A percentile compares a stretch with the other conserved stretches of the same genome.
Conservation (phyloP, 495 filamentous ascomycete genomes). For the Aspergillus sparsus region DNA sequence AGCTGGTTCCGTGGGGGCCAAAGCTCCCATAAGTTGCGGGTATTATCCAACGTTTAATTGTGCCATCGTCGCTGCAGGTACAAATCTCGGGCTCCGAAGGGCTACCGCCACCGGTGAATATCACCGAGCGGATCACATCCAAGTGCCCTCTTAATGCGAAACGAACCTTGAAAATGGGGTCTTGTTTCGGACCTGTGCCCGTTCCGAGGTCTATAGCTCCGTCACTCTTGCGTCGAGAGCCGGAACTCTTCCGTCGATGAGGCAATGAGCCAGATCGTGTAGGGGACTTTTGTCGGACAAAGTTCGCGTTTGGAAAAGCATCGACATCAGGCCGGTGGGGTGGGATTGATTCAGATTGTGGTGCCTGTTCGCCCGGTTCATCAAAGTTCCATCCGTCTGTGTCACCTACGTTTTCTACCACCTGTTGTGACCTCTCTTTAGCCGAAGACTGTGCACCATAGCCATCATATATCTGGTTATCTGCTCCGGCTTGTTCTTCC, state of each 20-base stretch:
- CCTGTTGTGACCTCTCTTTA: slow-evolving; percentile 37
- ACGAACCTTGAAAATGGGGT: slow-evolving; percentile 80
- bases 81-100: slow-evolving; percentile 95
- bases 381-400: slow-evolving; percentile 91
- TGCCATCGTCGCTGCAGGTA: slow-evolving; percentile 92
- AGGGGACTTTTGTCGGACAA: slow-evolving; percentile 73
- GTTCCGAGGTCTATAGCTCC: slow-evolving; percentile 49
- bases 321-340: slow-evolving; percentile 77
- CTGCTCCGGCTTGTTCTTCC: slow-evolving; percentile 58
- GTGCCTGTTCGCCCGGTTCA: slow-evolving; percentile 53
- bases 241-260: slow-evolving; percentile 82
- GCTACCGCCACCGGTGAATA: slow-evolving; percentile 94
- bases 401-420: slow-evolving; percentile 52
- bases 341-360: slow-evolving; percentile 52
- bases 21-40: slow-evolving; percentile 70
- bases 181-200: slow-evolving; percentile 49
- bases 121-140: slow-evolving; percentile 87
- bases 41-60: slow-evolving; percentile 95
- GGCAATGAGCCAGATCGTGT: slow-evolving; percentile 63
- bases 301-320: slow-evolving; percentile 80
- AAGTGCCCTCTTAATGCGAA: slow-evolving; percentile 92
- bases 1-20: slow-evolving; percentile 51
- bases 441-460: slow-evolving; percentile 50
- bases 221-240: slow-evolving; percentile 61
- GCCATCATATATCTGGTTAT: slow-evolving; percentile 59